phyloP scores from a whole-genome alignment of 148 eudicot species.

The Camellia granthamiana region DNA sequence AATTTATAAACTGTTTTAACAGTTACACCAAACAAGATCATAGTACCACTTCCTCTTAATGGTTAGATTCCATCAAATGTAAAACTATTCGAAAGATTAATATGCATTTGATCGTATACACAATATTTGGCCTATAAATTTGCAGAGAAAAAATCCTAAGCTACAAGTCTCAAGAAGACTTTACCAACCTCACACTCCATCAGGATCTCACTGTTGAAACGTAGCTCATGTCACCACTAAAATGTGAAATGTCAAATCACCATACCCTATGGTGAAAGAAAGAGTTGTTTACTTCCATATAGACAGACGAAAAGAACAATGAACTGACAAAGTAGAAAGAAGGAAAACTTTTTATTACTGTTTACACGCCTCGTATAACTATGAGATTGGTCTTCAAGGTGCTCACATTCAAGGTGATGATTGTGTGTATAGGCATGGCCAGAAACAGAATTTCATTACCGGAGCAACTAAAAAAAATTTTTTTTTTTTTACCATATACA shows the following conservation, averaged over 20 bases:
- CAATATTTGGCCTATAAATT: background rate
- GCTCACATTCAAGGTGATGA: background rate
- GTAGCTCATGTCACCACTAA: slow-evolving; percentile 23
- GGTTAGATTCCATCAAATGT: no score
- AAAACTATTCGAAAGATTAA: background rate
- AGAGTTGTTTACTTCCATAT: background rate
- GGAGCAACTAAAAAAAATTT: no score
- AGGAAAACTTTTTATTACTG: background rate
- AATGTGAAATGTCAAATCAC: slow-evolving; percentile 37
- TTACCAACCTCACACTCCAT: background rate
- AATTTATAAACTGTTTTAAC: no score
- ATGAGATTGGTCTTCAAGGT: background rate
- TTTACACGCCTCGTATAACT: background rate
- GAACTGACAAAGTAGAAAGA: background rate
- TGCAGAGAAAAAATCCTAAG: background rate
- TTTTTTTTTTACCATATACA: no score
- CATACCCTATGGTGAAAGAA: slow-evolving; percentile 16
- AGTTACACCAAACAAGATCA: no score
- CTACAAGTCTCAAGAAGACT: background rate
- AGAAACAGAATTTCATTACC: no score
- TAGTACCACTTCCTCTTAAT: no score
- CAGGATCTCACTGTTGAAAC: background rate
- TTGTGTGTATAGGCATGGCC: background rate
- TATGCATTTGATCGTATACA: background rate
- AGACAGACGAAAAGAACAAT: background rate